Percentiles rank a stretch among this genome's conserved stretches.
These are phyloP conservation scores for Candida sphagnicola DNA, from an alignment of 805 yeast species.

Conservation along the genomic window DNA sequence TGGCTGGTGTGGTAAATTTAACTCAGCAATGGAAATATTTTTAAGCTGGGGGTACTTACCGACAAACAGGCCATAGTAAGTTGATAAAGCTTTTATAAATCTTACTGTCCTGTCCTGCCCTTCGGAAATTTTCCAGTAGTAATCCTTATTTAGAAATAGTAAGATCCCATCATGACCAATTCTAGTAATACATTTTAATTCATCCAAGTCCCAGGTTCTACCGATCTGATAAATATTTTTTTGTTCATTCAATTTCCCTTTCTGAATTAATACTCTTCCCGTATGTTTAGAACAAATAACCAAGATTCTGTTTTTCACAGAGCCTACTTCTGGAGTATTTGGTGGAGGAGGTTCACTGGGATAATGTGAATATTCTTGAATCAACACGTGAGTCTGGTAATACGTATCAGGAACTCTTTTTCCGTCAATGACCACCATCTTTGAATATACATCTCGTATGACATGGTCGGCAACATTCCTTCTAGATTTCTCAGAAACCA, in stretches of 20 bases:
- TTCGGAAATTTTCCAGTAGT: constrained; percentile 64
- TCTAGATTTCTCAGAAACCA: background rate
- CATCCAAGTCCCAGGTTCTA: constrained; percentile 84
- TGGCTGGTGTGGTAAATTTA: constrained; percentile 24
- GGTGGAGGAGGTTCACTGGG: constrained; percentile 69
- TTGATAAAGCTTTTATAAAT: constrained; percentile 30
- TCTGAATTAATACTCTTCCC: constrained; percentile 72
- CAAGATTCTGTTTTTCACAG: constrained; percentile 55
- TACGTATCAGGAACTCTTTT: constrained; percentile 25
- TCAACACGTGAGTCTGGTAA: constrained; percentile 72
- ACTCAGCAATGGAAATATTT: constrained; percentile 31
- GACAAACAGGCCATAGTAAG: constrained; percentile 28
- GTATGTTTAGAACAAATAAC: constrained; percentile 58
- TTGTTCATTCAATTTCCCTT: constrained; percentile 70
- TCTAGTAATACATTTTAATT: constrained; percentile 53
- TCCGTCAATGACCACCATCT: constrained; percentile 16
- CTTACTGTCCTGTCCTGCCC: constrained; percentile 33
- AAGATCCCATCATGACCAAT: constrained; percentile 54
- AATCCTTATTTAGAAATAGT: constrained; percentile 65
- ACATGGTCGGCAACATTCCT: constrained; percentile 27
- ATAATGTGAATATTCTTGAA: constrained; percentile 69
- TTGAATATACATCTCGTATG: constrained; percentile 36
- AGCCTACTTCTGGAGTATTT: constrained; percentile 39
- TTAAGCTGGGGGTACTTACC: constrained; percentile 35
- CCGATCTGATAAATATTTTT: constrained; percentile 84